Base-by-base conservation (phyloP, 2,329 filamentous ascomycete genomes). In the Fusarium palustre region DNA sequence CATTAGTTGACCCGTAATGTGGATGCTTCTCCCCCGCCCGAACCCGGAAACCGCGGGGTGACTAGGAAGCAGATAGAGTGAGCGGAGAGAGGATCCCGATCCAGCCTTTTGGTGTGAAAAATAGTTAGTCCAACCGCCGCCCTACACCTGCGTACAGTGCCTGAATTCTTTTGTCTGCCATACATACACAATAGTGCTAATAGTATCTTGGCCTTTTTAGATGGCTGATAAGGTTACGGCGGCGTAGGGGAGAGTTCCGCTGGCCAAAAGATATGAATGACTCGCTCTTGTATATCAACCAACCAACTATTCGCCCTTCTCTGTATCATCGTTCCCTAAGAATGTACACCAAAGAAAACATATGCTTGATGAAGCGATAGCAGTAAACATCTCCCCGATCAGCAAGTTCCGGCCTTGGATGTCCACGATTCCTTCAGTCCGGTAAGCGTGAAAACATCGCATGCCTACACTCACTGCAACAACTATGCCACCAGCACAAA, bases 1-100 rank as follows among this genome's bases (percentile, higher is more conserved):
- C 59, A 60, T 42, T 69, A 58, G 66, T 50, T 70, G 66, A 24
- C 28, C 59, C 55, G 45, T 34, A 50, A 50, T 28, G 34, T 50
- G 48, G 48, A 43, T 43, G 33, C 42, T 38, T 68, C 49, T 11
- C 64, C 67, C 68, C 64, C 53, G 64, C 48, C 48, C 13, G 13
- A 66, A 47, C 49, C 45, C 39, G 48, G 59, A 62, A 50, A 71
- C 71, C 56, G 72, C 69, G 71, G 71, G 71, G 69, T 70, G 62
- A 56, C 63, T 74, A 70, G 39, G 22, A 15, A 24, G 22, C 11
- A 38, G 36, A 20, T 6, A 20, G n/a, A n/a, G 28, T 30, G 28
- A 30, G 28, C 28, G 28, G 28, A 30, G 28, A 30, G 9, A 10
- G 28, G 28, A 30, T 30, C 28, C 28, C 28, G 10, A 30, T 30